Evolutionary conservation across 2,329 filamentous ascomycete genomes (phyloP).

Genomic region (Colletotrichum godetiae): DNA sequence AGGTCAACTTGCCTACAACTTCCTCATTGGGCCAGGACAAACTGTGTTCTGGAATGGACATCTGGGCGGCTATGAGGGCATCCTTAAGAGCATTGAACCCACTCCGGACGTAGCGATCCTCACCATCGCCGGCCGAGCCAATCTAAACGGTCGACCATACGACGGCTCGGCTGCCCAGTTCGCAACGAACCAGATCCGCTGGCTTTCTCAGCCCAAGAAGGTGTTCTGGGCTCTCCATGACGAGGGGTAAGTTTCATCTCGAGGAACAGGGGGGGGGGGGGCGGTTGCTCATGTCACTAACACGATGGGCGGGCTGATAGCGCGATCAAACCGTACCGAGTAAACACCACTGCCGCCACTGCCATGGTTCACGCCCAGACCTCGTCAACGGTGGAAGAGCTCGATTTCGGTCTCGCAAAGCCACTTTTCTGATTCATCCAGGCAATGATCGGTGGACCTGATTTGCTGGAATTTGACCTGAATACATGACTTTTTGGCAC

Average conservation of each 20-base stretch:
- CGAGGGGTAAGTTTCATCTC: background rate
- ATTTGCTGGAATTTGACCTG: too few relatives aligned
- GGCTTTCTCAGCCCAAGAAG: constrained; percentile 8
- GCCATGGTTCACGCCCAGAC: too few relatives aligned
- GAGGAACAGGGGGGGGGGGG: too few relatives aligned
- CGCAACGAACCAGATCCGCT: constrained; percentile 1
- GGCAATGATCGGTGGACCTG: too few relatives aligned
- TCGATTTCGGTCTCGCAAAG: too few relatives aligned
- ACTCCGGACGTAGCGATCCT: background rate
- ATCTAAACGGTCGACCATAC: constrained; percentile 11
- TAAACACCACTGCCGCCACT: too few relatives aligned
- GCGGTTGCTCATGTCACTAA: too few relatives aligned
- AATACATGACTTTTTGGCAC: too few relatives aligned
- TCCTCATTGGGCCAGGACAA: background rate
- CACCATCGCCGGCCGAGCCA: constrained; percentile 11
- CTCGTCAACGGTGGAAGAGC: too few relatives aligned
- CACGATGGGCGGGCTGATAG: too few relatives aligned
- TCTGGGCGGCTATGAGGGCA: constrained; percentile 12
- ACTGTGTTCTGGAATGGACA: background rate
- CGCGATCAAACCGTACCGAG: too few relatives aligned
- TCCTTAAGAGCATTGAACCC: constrained; percentile 1
- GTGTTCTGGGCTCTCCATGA: constrained; percentile 14
- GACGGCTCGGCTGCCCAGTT: constrained; percentile 16
- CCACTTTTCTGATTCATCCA: too few relatives aligned
- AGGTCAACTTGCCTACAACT: background rate